A percentile compares a stretch with the other conserved stretches of the same genome.
These are phyloP conservation scores for Diaporthe humulicola DNA, from an alignment of 2,329 filamentous ascomycete genomes.

Conservation along the genomic window DNA sequence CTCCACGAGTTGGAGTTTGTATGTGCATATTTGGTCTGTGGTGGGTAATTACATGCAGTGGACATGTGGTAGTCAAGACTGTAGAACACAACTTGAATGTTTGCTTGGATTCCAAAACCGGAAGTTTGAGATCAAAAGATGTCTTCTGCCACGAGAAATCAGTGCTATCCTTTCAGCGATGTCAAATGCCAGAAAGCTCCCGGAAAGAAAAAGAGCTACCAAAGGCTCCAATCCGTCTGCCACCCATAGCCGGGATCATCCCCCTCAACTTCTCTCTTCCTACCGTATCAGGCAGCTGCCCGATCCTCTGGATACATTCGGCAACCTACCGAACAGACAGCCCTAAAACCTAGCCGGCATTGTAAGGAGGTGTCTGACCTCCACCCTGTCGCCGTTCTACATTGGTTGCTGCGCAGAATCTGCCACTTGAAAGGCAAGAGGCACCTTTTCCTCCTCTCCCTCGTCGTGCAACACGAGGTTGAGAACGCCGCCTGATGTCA, in stretches of 20 bases:
- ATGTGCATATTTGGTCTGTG: not conserved
- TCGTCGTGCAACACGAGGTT: not conserved
- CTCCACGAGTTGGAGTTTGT: not conserved
- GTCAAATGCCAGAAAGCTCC: not conserved
- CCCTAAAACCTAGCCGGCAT: not conserved
- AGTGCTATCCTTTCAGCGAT: not conserved
- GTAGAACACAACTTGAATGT: not conserved
- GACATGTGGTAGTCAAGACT: not conserved
- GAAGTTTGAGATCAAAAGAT: not conserved
- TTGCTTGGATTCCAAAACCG: not conserved
- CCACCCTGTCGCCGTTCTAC: not conserved
- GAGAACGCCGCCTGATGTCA: not conserved
- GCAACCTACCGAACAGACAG: not conserved
- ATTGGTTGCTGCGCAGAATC: not conserved
- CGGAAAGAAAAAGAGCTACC: not conserved
- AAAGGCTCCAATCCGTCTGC: not conserved
- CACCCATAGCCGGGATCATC: too few relatives aligned
- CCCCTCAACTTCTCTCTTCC: too few relatives aligned
- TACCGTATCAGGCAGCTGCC: not conserved
- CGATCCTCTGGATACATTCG: not conserved
- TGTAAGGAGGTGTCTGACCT: not conserved
- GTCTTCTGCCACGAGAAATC: not conserved
- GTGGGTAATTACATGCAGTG: not conserved
- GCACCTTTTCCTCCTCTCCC: not conserved
- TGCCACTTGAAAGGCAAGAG: not conserved